These are phyloP conservation scores for Xylariaceae sp. DNA, from an alignment of 2,329 filamentous ascomycete species.

Conservation along the genomic window DNA sequence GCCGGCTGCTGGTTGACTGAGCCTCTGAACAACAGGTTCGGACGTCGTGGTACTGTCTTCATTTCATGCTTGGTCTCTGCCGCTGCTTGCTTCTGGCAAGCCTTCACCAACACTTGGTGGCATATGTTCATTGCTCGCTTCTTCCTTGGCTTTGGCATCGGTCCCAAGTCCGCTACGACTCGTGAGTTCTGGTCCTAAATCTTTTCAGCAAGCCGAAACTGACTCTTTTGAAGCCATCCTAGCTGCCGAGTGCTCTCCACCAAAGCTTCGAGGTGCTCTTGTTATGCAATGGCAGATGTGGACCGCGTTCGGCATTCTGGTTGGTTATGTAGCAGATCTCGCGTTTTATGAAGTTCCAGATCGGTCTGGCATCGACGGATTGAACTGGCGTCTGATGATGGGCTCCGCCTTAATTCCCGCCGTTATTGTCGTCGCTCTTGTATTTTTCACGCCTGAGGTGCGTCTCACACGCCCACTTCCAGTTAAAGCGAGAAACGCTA, in stretches of 20 bases:
- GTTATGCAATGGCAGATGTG: conserved; percentile 76
- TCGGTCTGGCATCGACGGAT: conserved; percentile 57
- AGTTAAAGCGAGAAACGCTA: conserved; percentile 4
- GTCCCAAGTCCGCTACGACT: conserved; percentile 73
- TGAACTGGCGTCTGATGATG: conserved; percentile 74
- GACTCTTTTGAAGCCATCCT: conserved; percentile 59
- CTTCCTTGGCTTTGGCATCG: conserved; percentile 72
- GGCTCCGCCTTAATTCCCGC: conserved; percentile 70
- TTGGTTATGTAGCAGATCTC: conserved; percentile 66
- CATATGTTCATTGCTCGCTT: conserved; percentile 76
- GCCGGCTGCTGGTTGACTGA: conserved; percentile 77
- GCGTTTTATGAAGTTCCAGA: conserved; percentile 65
- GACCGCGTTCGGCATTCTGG: conserved; percentile 61
- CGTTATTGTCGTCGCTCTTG: conserved; percentile 60
- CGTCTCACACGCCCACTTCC: conserved; percentile 4
- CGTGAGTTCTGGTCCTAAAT: conserved; percentile 34
- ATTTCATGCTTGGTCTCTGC: conserved; percentile 69
- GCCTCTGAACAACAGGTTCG: conserved; percentile 73
- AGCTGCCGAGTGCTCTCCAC: conserved; percentile 71
- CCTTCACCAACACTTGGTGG: conserved; percentile 60
- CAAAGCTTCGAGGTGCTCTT: conserved; percentile 68
- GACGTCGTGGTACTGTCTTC: conserved; percentile 75
- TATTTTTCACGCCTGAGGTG: conserved; percentile 53
- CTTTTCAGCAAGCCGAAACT: not conserved
- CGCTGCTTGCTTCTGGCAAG: conserved; percentile 59